phyloP scores from a whole-genome alignment of 495 filamentous ascomycete genomes.

The Mycothermus thermophilus region DNA sequence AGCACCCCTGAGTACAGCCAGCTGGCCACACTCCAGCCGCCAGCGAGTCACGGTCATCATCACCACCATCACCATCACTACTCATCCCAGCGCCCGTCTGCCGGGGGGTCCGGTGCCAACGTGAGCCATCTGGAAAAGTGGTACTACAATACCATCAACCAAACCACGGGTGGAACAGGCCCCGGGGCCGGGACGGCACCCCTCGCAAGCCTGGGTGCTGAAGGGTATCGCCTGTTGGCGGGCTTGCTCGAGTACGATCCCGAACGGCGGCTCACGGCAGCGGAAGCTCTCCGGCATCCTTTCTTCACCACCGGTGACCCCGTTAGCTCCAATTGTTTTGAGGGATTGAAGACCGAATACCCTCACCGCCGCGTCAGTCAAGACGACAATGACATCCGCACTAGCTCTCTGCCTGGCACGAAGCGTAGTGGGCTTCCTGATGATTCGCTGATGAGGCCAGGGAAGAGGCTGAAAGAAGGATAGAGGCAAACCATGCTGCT shows the following conservation, averaged over 20 bases:
- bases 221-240: slow-evolving; percentile 69
- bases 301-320: slow-evolving; percentile 63
- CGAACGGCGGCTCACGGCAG: slow-evolving; percentile 70
- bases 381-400: slow-evolving; percentile 88
- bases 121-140: slow-evolving; percentile 39
- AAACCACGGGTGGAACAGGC: slow-evolving; percentile 31
- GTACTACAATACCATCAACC: slow-evolving; percentile 41
- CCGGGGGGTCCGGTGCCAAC: background rate
- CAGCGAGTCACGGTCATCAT: slow-evolving; percentile 29
- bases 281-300: slow-evolving; percentile 69
- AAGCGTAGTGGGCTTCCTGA: slow-evolving; percentile 82
- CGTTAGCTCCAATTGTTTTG: slow-evolving; percentile 71
- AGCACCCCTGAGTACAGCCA: slow-evolving; percentile 73
- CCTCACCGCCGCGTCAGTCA: slow-evolving; percentile 79
- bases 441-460: slow-evolving; percentile 53
- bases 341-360: slow-evolving; percentile 75
- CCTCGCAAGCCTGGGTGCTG: slow-evolving; percentile 46
- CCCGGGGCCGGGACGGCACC: slow-evolving; percentile 18
- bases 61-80: slow-evolving; percentile 35
- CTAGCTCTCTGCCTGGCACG: slow-evolving; percentile 76
- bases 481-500: no score
- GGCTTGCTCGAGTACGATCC: slow-evolving; percentile 88
- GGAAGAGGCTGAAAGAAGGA: slow-evolving; percentile 55
- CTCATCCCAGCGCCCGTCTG: slow-evolving; percentile 23
- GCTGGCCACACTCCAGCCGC: slow-evolving; percentile 47